A percentile compares a stretch with the other conserved stretches of the same genome.
Evolutionary conservation across 345 rosid species (phyloP).

Genomic region (Litchi chinensis): DNA sequence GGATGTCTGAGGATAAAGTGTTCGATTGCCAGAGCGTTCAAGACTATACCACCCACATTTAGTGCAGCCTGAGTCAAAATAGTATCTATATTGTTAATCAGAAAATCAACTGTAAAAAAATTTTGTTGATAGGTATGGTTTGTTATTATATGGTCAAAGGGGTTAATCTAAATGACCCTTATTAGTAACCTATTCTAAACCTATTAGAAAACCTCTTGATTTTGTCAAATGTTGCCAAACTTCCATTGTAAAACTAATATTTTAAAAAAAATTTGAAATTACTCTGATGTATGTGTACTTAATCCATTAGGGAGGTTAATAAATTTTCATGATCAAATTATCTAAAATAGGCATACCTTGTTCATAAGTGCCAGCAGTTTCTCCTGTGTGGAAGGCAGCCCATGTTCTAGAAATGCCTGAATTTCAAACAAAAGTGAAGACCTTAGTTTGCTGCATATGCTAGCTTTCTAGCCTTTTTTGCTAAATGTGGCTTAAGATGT

Average conservation of each 20-base stretch:
- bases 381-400: constrained; percentile 82
- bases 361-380: constrained; percentile 77
- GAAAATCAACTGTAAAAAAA: not conserved
- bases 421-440: constrained; percentile 4
- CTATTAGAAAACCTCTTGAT: not conserved
- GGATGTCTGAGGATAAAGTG: constrained; percentile 93
- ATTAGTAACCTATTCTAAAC: too few relatives aligned
- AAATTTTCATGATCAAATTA: not conserved
- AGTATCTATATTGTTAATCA: not conserved
- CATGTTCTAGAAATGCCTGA: constrained; percentile 90
- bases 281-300: not conserved
- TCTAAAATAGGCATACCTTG: constrained; percentile 47
- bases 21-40: constrained; percentile 85
- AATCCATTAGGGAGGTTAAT: not conserved
- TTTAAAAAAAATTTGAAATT: too few relatives aligned
- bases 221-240: too few relatives aligned
- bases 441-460: constrained; percentile 10
- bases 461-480: constrained; percentile 9
- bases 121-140: not conserved
- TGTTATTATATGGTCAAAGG: not conserved
- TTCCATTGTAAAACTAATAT: too few relatives aligned
- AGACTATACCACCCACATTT: constrained; percentile 89
- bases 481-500: constrained; percentile 29
- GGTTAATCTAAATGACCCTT: too few relatives aligned
- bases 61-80: constrained; percentile 57